Evolutionary conservation across 768 basidiomycete genomes (phyloP).

Genomic region (Mycena latifolia): DNA sequence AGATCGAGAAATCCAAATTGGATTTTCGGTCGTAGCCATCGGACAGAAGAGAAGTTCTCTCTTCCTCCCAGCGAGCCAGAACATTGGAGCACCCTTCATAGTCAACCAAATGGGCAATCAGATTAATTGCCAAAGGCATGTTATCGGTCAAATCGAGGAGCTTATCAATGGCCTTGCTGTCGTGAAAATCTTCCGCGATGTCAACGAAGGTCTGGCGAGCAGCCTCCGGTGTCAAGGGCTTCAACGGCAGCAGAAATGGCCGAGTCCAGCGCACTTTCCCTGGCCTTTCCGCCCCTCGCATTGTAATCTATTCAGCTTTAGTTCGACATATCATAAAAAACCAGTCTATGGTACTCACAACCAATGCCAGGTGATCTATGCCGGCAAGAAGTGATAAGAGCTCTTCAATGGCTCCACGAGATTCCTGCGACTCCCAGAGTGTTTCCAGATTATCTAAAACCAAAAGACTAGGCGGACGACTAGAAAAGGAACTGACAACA

Average conservation of each 20-base stretch:
- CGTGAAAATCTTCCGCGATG: slow-evolving; percentile 11
- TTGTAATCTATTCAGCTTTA: slow-evolving; percentile 20
- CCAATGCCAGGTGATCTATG: slow-evolving; percentile 8
- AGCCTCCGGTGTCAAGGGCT: slow-evolving; percentile 9
- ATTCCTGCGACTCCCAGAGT: slow-evolving; percentile 1
- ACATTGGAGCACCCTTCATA: too few relatives aligned
- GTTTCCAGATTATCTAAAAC: slow-evolving; percentile 21
- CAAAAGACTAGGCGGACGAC: background rate
- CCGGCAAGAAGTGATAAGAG: slow-evolving; percentile 13
- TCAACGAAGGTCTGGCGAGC: slow-evolving; percentile 21
- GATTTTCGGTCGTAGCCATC: too few relatives aligned
- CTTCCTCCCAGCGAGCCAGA: too few relatives aligned
- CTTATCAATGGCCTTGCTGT: background rate
- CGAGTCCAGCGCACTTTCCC: slow-evolving; percentile 10
- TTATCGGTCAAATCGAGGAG: slow-evolving; percentile 13
- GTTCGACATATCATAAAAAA: background rate
- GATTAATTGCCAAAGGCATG: slow-evolving; percentile 26
- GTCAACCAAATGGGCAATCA: background rate
- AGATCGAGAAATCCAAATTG: too few relatives aligned
- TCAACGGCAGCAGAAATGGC: slow-evolving; percentile 16
- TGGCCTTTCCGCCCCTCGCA: slow-evolving; percentile 25
- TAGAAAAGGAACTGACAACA: background rate
- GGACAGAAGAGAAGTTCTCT: too few relatives aligned
- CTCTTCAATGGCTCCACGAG: slow-evolving; percentile 6
- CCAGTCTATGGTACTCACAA: background rate